phyloP scores from a whole-genome alignment of 495 filamentous ascomycete genomes.

The Hypoxylon cercidicola region DNA sequence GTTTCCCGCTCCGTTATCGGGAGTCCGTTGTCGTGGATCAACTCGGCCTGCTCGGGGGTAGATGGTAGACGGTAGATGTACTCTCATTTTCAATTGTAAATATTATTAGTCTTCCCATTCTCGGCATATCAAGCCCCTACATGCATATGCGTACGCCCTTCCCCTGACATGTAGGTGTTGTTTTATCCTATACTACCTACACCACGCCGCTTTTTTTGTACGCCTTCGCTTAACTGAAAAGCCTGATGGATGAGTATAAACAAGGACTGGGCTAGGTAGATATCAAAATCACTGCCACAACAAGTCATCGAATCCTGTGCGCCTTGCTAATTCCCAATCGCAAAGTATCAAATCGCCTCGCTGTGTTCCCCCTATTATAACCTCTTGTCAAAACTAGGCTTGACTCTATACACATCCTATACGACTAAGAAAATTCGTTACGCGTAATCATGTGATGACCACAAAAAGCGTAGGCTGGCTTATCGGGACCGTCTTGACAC shows the following conservation, averaged over 20 bases:
- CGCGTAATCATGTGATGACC: constrained; percentile 31
- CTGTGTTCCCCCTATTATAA: constrained; percentile 35
- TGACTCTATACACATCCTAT: constrained; percentile 44
- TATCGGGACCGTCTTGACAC: constrained; percentile 26
- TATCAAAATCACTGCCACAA: constrained; percentile 31
- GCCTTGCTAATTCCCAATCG: constrained; percentile 40
- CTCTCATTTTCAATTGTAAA: neutral
- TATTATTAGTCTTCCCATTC: constrained; percentile 39
- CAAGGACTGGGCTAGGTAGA: constrained; percentile 23
- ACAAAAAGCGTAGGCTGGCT: neutral
- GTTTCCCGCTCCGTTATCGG: constrained; percentile 41
- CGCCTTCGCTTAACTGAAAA: constrained; percentile 49
- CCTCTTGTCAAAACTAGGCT: constrained; percentile 9
- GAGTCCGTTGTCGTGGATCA: constrained; percentile 19
- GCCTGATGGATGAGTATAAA: constrained; percentile 28
- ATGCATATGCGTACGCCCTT: constrained; percentile 36
- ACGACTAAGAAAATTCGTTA: constrained; percentile 45
- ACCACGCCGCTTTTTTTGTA: constrained; percentile 41
- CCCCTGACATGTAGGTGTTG: constrained; percentile 35
- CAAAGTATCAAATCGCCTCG: constrained; percentile 38
- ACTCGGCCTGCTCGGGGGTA: constrained; percentile 12
- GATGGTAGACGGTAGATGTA: constrained; percentile 5
- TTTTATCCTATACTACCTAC: constrained; percentile 23
- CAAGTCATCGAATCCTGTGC: constrained; percentile 41
- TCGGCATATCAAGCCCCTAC: constrained; percentile 7